Percentiles rank a stretch among this genome's conserved stretches.
Evolutionary conservation across 2,329 filamentous ascomycete genomes (phyloP).

Genomic region (Pestalotiopsis sp.): DNA sequence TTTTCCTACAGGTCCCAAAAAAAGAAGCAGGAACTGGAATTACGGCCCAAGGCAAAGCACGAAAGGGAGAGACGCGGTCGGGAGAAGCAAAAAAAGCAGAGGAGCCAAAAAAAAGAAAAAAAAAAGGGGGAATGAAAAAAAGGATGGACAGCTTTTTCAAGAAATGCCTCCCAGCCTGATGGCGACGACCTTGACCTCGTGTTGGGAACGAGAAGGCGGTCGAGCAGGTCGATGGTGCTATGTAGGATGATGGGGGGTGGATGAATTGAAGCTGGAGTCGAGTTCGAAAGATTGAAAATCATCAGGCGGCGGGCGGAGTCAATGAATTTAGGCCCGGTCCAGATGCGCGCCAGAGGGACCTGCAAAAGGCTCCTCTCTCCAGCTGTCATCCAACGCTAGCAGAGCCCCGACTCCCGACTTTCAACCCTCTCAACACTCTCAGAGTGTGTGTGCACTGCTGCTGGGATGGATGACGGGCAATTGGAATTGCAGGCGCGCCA

Average conservation of each 20-base stretch:
- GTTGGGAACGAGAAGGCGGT: slow-evolving; percentile 8
- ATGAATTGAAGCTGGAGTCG: slow-evolving; percentile 9
- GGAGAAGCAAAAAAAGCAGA: slow-evolving; percentile 4
- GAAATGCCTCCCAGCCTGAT: slow-evolving; percentile 10
- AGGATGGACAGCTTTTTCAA: slow-evolving; percentile 7
- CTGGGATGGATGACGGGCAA: not conserved
- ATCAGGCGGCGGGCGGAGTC: slow-evolving; percentile 11
- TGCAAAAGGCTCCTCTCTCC: not conserved
- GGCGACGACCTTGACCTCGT: slow-evolving; percentile 11
- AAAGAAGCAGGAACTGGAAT: slow-evolving; percentile 1
- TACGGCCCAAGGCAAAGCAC: slow-evolving; percentile 3
- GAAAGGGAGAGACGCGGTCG: not conserved
- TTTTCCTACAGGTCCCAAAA: not conserved
- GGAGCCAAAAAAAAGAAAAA: not conserved
- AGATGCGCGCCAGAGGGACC: not conserved
- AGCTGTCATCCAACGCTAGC: slow-evolving; percentile 8
- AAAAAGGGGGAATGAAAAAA: slow-evolving; percentile 1
- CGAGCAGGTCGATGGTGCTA: slow-evolving; percentile 6
- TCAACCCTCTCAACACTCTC: not conserved
- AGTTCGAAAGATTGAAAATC: slow-evolving; percentile 7
- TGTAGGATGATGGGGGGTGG: slow-evolving; percentile 7
- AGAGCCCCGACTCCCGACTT: not conserved
- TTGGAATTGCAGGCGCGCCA: slow-evolving; percentile 8
- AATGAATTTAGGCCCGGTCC: slow-evolving; percentile 10
- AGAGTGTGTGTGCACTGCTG: not conserved